Evolutionary conservation across 352 stramenopile species (phyloP), one percentile per base, ranked within the genome.

Genomic region (Phytophthora pluvialis): DNA sequence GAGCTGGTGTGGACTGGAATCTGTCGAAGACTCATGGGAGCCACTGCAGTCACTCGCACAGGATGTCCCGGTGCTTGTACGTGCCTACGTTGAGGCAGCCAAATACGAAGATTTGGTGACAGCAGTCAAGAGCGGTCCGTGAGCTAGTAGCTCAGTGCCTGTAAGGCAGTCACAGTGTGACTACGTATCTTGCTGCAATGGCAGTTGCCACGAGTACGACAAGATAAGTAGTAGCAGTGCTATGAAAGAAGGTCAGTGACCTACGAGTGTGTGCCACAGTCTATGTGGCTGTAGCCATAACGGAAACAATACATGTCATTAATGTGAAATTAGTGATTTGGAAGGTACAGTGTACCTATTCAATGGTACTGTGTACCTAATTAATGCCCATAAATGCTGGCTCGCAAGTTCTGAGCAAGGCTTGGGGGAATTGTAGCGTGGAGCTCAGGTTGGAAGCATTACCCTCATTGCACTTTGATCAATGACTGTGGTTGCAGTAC

Each of bases 11-110:
- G 58, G 46, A 15, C 18, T 66, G 13, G 29, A 64, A 18, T 32
- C 33, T 10, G 56, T 64, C 18, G 55, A 64, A 25, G 25, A 64
- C 16, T 64, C 45, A 5, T 63, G 55, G 45, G 45, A 56, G 8
- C 56, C 45, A n/a, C 21, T 56, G 8, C 28, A 50, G 15, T 28
- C 26, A 10, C 28, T 52, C 7, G n/a, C 28, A 13, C 26, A 52
- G 5, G 45, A 39, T 12, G 11, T 52, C 26, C 45, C 45, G 13
- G 45, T 39, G 26, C 13, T 51, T 5, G 28, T 51, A 15, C 2
- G 12, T 4, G 28, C 6, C 15, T 52, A 52, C 6, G 45, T 52
- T 21, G 29, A 52, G 7, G 35, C 36, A 5, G 21, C 18, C 12
- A 35, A 46, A 25, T 5, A 25, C 38, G 2, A 44, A 44, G 38